Percentiles rank a stretch among this genome's conserved stretches.
Evolutionary conservation across 2,329 filamentous ascomycete genomes (phyloP).

Genomic region (Fusarium nelsonii): DNA sequence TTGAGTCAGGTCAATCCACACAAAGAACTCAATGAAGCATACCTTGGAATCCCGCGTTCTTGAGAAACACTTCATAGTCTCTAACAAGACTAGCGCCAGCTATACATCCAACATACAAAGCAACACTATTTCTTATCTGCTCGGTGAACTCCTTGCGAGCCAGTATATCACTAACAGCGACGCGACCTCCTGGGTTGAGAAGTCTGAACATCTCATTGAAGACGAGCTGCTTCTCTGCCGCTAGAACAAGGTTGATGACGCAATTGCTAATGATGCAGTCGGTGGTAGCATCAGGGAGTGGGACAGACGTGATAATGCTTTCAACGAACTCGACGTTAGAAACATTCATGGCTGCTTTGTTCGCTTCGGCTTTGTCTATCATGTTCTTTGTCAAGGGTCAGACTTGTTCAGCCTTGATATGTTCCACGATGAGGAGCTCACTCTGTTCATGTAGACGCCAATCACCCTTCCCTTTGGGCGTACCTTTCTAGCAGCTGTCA

Average conservation of each 20-base stretch:
- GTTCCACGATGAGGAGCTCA: neutral
- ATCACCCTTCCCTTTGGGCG: neutral
- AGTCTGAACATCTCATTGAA: conserved; percentile 71
- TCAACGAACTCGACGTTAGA: conserved; percentile 1
- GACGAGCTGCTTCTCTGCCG: conserved; percentile 62
- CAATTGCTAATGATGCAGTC: conserved; percentile 70
- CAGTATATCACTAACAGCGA: conserved; percentile 72
- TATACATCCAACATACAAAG: conserved; percentile 71
- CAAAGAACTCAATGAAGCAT: neutral
- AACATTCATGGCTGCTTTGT: neutral
- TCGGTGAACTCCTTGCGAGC: conserved; percentile 60
- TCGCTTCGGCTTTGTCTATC: neutral
- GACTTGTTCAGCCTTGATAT: neutral
- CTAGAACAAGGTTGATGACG: conserved; percentile 70
- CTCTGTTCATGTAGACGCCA: conserved; percentile 16
- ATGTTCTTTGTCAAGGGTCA: neutral
- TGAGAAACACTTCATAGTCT: conserved; percentile 66
- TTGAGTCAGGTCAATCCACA: fast-evolving
- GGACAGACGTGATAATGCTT: neutral
- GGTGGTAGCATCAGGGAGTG: neutral
- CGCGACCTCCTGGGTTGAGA: conserved; percentile 67
- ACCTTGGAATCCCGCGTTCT: conserved; percentile 64
- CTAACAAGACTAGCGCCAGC: conserved; percentile 65
- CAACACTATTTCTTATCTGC: conserved; percentile 61
- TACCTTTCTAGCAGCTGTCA: neutral